Percentiles rank a stretch among this genome's conserved stretches.
phyloP scores from a whole-genome alignment of 495 filamentous ascomycete genomes.

The Pyronema omphalodes region DNA sequence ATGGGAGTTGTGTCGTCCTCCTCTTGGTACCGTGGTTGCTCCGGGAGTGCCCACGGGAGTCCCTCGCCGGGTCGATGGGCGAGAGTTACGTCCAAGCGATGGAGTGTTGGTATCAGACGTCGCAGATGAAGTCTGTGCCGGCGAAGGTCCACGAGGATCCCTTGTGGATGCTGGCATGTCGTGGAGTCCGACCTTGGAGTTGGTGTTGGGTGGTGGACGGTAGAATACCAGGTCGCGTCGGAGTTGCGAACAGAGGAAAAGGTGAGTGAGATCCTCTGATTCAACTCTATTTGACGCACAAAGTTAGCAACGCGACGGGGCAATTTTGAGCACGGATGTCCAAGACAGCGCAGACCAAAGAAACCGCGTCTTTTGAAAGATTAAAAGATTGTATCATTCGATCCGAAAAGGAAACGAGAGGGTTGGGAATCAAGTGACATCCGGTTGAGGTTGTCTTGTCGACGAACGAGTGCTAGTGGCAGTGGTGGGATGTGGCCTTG shows the following conservation, averaged over 20 bases:
- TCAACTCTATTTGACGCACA: conserved; percentile 8
- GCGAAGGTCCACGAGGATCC: conserved; percentile 1
- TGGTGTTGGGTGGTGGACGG: conserved; percentile 19
- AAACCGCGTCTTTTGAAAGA: background rate
- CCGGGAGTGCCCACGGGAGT: conserved; percentile 18
- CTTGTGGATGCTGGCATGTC: conserved; percentile 23
- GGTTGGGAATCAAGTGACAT: background rate
- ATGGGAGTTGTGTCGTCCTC: conserved; percentile 9
- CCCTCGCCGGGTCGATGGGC: conserved; percentile 23
- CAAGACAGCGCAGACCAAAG: background rate
- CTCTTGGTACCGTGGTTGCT: conserved; percentile 6
- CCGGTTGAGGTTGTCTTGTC: background rate
- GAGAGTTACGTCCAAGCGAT: conserved; percentile 7
- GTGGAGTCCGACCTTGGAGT: conserved; percentile 20
- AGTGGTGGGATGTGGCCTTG: too few species aligned
- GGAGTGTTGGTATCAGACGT: background rate
- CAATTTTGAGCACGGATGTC: conserved; percentile 13
- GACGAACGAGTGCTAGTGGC: too few species aligned
- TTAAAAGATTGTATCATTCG: too few species aligned
- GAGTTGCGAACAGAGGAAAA: conserved; percentile 20
- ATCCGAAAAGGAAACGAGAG: background rate
- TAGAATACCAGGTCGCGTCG: conserved; percentile 14
- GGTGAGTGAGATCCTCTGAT: conserved; percentile 21
- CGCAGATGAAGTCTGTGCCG: conserved; percentile 14
- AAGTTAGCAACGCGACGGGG: conserved; percentile 16